Base-by-base conservation (phyloP, 352 stramenopile species). In the Albugo laibachii region DNA sequence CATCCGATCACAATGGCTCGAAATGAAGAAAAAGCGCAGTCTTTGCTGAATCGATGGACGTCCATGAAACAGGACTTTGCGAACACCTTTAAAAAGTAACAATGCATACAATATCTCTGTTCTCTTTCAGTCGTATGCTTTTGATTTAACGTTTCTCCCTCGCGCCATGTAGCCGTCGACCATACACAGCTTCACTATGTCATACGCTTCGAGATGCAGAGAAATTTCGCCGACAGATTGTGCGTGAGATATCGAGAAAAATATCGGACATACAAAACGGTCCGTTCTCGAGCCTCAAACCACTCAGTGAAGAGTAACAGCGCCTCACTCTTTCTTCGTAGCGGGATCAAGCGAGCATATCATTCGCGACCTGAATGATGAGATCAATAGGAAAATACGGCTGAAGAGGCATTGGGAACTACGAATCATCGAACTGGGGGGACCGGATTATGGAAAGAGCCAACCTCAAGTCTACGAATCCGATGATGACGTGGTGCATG, bases 41-140 rank as follows among this genome's bases (percentile, higher is more conserved):
- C 79, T 47, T 93, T 98, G 78, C 69, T 99, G 51, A 99, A 98
- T 66, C 95, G 96, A 81, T 99, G 93, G 94, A 92, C 94, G 53
- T 81, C 73, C 27, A 97, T 98, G 87, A 96, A 97, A 40, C 75
- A 96, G 56, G 72, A 97, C 53, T 83, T 94, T 50, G 67, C 65
- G 19, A 69, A 79, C 48, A 85, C 73, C 27, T 83, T 88, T 53
- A 81, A 83, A 49, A 81, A 80, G 75, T 87, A 43, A 39, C 64
- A 61, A 13, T 4, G 13, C 24, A 24, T 24, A 14, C 18, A 19
- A 42, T 11, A 18, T 24, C 48, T 20, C 50, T 8, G 27, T 14
- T 42, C 3, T 51, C 8, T 42, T 39, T 11, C 21, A 6, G 41
- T n/a, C 57, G 21, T 50, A 31, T 11, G 13, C 47, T n/a, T 21